phyloP scores from a whole-genome alignment of 805 yeast species.

The Wickerhamiella azymoides region DNA sequence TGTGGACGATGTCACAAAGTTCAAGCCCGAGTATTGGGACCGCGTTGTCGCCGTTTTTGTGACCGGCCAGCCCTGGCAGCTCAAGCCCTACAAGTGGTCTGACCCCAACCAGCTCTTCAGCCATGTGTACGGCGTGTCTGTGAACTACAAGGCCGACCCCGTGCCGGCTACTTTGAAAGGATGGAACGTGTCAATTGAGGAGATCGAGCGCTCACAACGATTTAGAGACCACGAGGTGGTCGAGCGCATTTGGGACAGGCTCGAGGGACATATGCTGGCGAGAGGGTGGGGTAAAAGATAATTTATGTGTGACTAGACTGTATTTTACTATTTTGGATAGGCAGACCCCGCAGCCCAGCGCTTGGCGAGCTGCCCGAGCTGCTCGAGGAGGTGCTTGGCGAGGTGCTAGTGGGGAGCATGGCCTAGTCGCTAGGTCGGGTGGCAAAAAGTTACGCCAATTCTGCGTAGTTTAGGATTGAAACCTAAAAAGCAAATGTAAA shows the following conservation, averaged over 20 bases:
- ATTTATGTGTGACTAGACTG: no score
- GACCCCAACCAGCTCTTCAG: conserved; percentile 72
- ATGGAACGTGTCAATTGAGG: conserved; percentile 79
- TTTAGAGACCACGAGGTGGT: conserved; percentile 82
- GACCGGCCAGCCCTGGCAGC: conserved; percentile 97
- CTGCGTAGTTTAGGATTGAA: no score
- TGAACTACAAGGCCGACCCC: conserved; percentile 64
- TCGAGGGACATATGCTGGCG: conserved; percentile 58
- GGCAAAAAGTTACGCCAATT: no score
- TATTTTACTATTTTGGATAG: no score
- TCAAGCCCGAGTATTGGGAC: conserved; percentile 96
- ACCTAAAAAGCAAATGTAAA: neutral
- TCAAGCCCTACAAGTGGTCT: conserved; percentile 70
- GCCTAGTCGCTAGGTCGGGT: no score
- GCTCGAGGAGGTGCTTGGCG: no score
- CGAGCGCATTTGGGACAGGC: conserved; percentile 68
- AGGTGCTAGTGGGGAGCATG: no score
- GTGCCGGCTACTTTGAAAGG: conserved; percentile 60
- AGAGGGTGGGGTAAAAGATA: conserved; percentile 38
- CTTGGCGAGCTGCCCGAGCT: no score
- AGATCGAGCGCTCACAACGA: conserved; percentile 66
- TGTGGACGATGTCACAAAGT: conserved; percentile 76
- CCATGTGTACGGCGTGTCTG: conserved; percentile 67
- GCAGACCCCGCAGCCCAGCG: no score
- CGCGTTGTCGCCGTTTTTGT: conserved; percentile 91